These are phyloP conservation scores for Lecanicillium sp. DNA, from an alignment of 2,329 filamentous ascomycete species.

Conservation along the genomic window DNA sequence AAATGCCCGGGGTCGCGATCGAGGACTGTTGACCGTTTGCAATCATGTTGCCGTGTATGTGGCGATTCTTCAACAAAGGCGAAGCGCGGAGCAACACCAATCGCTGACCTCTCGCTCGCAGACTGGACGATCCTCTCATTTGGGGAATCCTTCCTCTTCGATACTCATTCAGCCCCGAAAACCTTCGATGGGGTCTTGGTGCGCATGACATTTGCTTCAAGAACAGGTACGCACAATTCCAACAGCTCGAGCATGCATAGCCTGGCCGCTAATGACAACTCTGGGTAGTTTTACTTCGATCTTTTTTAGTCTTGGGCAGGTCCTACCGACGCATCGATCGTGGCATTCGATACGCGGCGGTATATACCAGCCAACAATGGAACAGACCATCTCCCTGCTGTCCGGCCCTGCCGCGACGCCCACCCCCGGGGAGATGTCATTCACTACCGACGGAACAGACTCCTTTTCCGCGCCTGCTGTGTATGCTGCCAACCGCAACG, in stretches of 20 bases:
- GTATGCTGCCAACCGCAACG: slow-evolving; percentile 59
- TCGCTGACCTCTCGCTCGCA: slow-evolving; percentile 27
- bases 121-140: slow-evolving; percentile 86
- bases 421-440: slow-evolving; percentile 38
- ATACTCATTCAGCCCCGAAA: slow-evolving; percentile 63
- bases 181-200: slow-evolving; percentile 80
- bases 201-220: slow-evolving; percentile 95
- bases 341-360: slow-evolving; percentile 74
- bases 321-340: slow-evolving; percentile 77
- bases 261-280: neutral
- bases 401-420: slow-evolving; percentile 47
- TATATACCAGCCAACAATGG: slow-evolving; percentile 81
- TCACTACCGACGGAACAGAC: slow-evolving; percentile 60
- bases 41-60: slow-evolving; percentile 34
- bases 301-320: slow-evolving; percentile 87
- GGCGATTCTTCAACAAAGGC: slow-evolving; percentile 1
- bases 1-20: slow-evolving; percentile 53
- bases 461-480: slow-evolving; percentile 62
- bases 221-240: slow-evolving; percentile 52
- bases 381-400: slow-evolving; percentile 75
- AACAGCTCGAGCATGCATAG: neutral
- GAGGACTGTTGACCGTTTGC: slow-evolving; percentile 70
- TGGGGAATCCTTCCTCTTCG: slow-evolving; percentile 81
- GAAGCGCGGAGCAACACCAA: slow-evolving; percentile 1
- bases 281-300: slow-evolving; percentile 50